These are phyloP conservation scores for Rasamsonia emersonii DNA, from an alignment of 2,329 filamentous ascomycete genomes.

Conservation along the genomic window DNA sequence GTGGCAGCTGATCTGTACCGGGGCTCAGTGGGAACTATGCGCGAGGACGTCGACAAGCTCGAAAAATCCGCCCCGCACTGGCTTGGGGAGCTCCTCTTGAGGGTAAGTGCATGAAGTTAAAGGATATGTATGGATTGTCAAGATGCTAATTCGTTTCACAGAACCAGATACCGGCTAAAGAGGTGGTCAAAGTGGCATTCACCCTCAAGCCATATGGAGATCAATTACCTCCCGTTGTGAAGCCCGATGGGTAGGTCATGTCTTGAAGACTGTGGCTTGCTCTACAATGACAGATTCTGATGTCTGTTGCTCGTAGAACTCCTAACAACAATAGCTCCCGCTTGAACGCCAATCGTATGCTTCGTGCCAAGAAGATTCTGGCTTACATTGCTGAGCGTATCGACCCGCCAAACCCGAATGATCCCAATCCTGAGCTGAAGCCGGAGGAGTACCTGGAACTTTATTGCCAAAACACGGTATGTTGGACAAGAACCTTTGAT, in stretches of 20 bases:
- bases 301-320: slow-evolving; percentile 1
- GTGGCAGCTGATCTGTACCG: slow-evolving; percentile 79
- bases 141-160: slow-evolving; percentile 25
- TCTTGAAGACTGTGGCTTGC: background rate
- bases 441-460: slow-evolving; percentile 92
- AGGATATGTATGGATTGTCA: too few species aligned
- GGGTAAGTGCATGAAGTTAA: slow-evolving; percentile 38
- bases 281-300: background rate
- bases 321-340: slow-evolving; percentile 61
- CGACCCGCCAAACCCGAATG: slow-evolving; percentile 56
- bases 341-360: slow-evolving; percentile 93
- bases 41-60: slow-evolving; percentile 68
- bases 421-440: slow-evolving; percentile 54
- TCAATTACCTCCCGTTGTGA: slow-evolving; percentile 63
- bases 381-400: slow-evolving; percentile 88
- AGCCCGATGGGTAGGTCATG: slow-evolving; percentile 54
- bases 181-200: slow-evolving; percentile 95
- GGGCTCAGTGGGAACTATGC: slow-evolving; percentile 72
- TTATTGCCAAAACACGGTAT: slow-evolving; percentile 85
- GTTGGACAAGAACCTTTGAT: too few species aligned
- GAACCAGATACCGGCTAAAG: slow-evolving; percentile 76
- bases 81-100: slow-evolving; percentile 78
- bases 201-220: slow-evolving; percentile 75
- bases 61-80: slow-evolving; percentile 84
- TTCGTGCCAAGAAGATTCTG: slow-evolving; percentile 89